Base-by-base conservation (phyloP, 2,329 filamentous ascomycete species). In the Hypomyces perniciosus region DNA sequence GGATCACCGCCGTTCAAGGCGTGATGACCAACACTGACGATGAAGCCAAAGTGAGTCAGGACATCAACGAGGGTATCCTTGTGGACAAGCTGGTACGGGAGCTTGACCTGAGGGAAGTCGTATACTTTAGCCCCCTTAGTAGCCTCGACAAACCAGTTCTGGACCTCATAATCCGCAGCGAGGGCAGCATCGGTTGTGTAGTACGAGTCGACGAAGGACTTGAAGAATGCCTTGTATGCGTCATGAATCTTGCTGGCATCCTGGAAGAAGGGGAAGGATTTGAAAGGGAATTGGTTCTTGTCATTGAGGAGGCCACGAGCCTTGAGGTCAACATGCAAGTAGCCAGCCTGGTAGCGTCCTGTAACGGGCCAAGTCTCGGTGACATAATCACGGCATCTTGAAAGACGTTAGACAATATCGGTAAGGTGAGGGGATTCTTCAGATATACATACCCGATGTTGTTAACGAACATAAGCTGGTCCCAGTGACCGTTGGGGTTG, bases 101-200 rank as follows among this genome's bases (percentile, higher is more conserved):
- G 30, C 29, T 57, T 53, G 5, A 57, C 46, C 8, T 59, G 52
- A n/a, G 70, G 72, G 59, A 77, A 74, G 58, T 76, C 70, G 30
- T 70, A 58, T 1, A 65, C 65, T 49, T 64, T 45, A 0, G 72
- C 72, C 1, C 56, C 52, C 2, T 59, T 62, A 44, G 61, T 66
- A 27, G 68, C 69, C 61, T 77, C 73, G 2, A 46, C 41, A 29
- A 73, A 63, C 73, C 73, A 77, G n/a, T 62, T 62, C 49, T 72
- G 67, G 1, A 77, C 57, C 52, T 77, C 74, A 0, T 42, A 26
- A 55, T 78, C 75, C 4, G 50, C 46, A 1, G 49, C 46, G 8
- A 77, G 54, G 6, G 59, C 60, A 1, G 47, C 44, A 43, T 70
- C 62, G 29, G 55, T 57, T 2, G 51, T 4, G 60, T 78, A 78